Evolutionary conservation across 306 rosid genomes (phyloP).

Genomic region (Sophora flavescens): DNA sequence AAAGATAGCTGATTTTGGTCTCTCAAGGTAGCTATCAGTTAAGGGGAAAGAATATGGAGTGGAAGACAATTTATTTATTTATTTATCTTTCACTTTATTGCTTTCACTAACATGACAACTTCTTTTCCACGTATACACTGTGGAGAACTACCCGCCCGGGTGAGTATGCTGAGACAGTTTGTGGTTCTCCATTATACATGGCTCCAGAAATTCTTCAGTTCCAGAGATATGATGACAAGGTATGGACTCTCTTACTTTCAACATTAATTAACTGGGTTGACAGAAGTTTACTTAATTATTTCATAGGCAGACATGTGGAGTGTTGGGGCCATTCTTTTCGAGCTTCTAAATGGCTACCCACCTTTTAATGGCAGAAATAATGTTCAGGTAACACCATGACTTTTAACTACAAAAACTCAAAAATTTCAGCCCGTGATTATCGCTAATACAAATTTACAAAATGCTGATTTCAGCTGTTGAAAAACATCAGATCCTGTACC

Average conservation of each 20-base stretch:
- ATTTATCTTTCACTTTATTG: slow-evolving; percentile 10
- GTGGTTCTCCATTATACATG: slow-evolving; percentile 74
- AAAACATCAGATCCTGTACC: slow-evolving; percentile 58
- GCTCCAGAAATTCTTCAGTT: slow-evolving; percentile 78
- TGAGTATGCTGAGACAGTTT: slow-evolving; percentile 65
- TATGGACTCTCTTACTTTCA: slow-evolving; percentile 31
- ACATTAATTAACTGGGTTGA: not conserved
- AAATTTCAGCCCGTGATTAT: not conserved
- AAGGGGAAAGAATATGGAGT: slow-evolving; percentile 1
- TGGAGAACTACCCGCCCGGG: slow-evolving; percentile 53
- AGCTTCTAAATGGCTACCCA: slow-evolving; percentile 75
- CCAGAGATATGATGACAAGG: slow-evolving; percentile 66
- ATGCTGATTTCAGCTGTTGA: slow-evolving; percentile 56
- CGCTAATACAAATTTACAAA: slow-evolving; percentile 24
- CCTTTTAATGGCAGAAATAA: slow-evolving; percentile 70
- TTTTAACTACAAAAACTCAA: not conserved
- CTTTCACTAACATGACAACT: slow-evolving; percentile 14
- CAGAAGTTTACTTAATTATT: slow-evolving; percentile 32
- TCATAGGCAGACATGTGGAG: slow-evolving; percentile 79
- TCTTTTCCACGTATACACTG: not conserved
- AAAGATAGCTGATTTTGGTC: slow-evolving; percentile 78
- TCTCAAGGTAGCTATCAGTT: slow-evolving; percentile 61
- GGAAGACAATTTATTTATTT: not conserved
- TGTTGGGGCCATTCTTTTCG: slow-evolving; percentile 73
- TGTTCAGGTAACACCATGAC: slow-evolving; percentile 59